Evolutionary conservation across 192 early-diverging fungal genomes (phyloP), one percentile per base, ranked within the genome.

Genomic region (Backusella tarrabulga): DNA sequence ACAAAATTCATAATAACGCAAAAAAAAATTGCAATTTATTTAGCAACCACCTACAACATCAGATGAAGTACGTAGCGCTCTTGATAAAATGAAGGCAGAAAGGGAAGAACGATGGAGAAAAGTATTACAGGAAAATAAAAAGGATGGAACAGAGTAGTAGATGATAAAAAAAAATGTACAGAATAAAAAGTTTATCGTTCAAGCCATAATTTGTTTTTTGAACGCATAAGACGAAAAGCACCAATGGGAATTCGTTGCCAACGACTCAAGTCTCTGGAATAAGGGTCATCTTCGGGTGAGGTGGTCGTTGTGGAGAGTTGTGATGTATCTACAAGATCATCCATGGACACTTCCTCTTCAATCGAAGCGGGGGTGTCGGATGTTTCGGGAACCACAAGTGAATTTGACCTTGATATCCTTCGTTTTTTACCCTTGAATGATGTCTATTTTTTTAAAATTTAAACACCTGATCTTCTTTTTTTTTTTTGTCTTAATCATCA

Each of bases 211-310:
- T 66, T 73, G 29, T 79, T 79, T 54, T 79, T 79, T 34, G 78
- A 66, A 34, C 78, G 66, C 73, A 79, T 75, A 26, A 79, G 46
- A 26, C 87, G 81, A 73, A 86, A 88, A 0, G 84, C 85, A 63
- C 87, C 85, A 36, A 88, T 88, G 4, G 87, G 87, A 17, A 86
- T 83, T 50, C 85, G 82, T 41, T 88, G 77, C 87, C 87, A 88
- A 11, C 85, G 85, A 68, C 79, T 77, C 19, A 88, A 68, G 23
- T 88, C 85, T 68, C 83, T 73, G 1, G 79, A 78, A 46, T 77
- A 84, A 32, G 76, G 74, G n/a, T 75, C 71, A 15, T 63, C 76
- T 2, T 82, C 80, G n/a, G 86, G 86, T 19, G 86, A 84, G 9
- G 80, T 78, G 0, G 82, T 79, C 0, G 85, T 84, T 21, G 80